Conservation (phyloP, 1,284 basidiomycete species). For the Anthracocystis setariae region DNA sequence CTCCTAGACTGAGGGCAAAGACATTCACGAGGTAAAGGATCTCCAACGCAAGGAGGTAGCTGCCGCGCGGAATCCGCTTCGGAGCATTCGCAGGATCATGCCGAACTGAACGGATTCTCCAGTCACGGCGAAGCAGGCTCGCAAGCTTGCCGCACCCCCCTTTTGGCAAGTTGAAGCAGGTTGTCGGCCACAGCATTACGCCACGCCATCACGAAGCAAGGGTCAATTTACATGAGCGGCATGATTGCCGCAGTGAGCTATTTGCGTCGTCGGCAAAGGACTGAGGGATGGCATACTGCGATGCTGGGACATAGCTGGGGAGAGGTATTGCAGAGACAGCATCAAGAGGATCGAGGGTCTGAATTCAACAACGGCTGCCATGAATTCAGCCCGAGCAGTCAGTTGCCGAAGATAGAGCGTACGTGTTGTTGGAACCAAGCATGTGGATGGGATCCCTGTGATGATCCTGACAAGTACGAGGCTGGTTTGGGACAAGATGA, state of each 20-base stretch:
- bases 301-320: too few species aligned
- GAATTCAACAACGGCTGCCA: constrained; percentile 1
- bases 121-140: background rate
- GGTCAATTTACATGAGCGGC: too few species aligned
- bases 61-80: constrained; percentile 5
- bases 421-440: background rate
- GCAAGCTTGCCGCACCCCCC: too few species aligned
- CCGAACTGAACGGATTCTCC: background rate
- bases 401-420: background rate
- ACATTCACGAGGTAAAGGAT: constrained; percentile 11
- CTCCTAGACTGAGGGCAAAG: background rate
- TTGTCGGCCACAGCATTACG: too few species aligned
- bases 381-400: constrained; percentile 2
- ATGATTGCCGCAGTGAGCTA: too few species aligned
- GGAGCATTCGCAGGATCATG: constrained; percentile 6
- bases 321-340: too few species aligned
- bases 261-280: too few species aligned
- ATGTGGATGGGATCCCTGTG: background rate
- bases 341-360: constrained; percentile 17
- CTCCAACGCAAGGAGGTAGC: constrained; percentile 35
- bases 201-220: too few species aligned
- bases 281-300: too few species aligned
- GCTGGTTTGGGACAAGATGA: background rate
- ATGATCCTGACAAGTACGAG: background rate
- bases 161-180: background rate